Conservation (phyloP, 1,139 yeast species). For the Kurtzmaniella quercitrusa region DNA sequence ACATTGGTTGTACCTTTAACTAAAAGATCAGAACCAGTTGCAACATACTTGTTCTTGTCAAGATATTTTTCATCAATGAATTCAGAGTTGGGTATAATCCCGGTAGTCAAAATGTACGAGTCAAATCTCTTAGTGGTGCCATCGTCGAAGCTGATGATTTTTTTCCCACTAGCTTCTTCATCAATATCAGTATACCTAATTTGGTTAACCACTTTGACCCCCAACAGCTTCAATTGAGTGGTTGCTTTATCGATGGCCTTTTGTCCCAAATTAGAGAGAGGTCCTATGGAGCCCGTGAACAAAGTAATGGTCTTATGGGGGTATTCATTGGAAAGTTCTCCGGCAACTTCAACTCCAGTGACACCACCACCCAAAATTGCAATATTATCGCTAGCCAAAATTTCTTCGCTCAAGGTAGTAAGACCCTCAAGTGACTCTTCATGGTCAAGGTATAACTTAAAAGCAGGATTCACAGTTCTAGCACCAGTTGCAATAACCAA, state of each 20-base stretch:
- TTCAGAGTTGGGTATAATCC: constrained; percentile 22
- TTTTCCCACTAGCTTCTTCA: constrained; percentile 2
- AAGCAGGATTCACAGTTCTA: constrained; percentile 17
- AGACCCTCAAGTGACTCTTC: constrained; percentile 13
- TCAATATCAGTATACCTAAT: constrained; percentile 9
- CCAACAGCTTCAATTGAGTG: constrained; percentile 17
- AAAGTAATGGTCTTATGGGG: constrained; percentile 21
- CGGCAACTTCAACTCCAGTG: constrained; percentile 38
- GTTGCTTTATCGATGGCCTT: constrained; percentile 14
- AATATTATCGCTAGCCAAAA: constrained; percentile 19
- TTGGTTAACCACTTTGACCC: constrained; percentile 24
- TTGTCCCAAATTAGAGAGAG: constrained; percentile 16
- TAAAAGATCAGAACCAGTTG: constrained; percentile 22
- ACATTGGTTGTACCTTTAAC: constrained; percentile 22
- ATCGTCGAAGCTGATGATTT: constrained; percentile 11
- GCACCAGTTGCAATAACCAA: constrained; percentile 34
- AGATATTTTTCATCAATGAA: constrained; percentile 15
- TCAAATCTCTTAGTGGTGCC: constrained; percentile 20
- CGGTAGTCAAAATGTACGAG: constrained; percentile 21
- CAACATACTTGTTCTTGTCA: constrained; percentile 19
- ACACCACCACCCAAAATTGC: constrained; percentile 39
- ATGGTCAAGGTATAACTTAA: constrained; percentile 21
- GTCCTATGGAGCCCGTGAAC: constrained; percentile 22
- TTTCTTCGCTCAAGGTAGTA: constrained; percentile 11
- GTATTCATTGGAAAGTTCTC: constrained; percentile 25